phyloP scores from a whole-genome alignment of 805 yeast species.

The Cyberlindnera maritima region DNA sequence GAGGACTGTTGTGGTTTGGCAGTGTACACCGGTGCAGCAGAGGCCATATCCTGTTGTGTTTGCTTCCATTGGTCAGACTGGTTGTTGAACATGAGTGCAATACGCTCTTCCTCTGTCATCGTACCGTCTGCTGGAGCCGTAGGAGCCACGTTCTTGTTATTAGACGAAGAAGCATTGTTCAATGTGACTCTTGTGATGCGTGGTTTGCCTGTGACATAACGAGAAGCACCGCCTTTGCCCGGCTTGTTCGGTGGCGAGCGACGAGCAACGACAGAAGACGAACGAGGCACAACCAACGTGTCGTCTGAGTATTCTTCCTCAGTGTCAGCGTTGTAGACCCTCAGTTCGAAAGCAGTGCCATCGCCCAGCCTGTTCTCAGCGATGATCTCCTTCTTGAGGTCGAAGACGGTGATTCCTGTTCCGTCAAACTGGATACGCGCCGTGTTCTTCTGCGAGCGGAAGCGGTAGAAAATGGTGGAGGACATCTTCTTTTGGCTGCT shows the following conservation, averaged over 20 bases:
- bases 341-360: conserved; percentile 80
- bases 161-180: conserved; percentile 6
- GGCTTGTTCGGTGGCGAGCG: conserved; percentile 64
- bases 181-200: conserved; percentile 37
- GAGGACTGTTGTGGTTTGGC: conserved; percentile 32
- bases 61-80: conserved; percentile 95
- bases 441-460: conserved; percentile 77
- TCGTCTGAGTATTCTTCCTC: conserved; percentile 81
- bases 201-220: conserved; percentile 76
- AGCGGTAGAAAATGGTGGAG: conserved; percentile 82
- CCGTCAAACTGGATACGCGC: conserved; percentile 89
- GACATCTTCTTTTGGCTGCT: conserved; percentile 55
- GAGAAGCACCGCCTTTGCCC: conserved; percentile 51
- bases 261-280: conserved; percentile 77
- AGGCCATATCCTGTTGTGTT: conserved; percentile 87
- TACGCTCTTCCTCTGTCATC: conserved; percentile 79
- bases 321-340: conserved; percentile 68
- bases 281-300: conserved; percentile 85
- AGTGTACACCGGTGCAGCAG: conserved; percentile 72
- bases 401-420: conserved; percentile 93
- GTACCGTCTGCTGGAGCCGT: conserved; percentile 8
- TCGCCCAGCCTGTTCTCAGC: conserved; percentile 75
- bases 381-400: conserved; percentile 87
- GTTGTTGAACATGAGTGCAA: conserved; percentile 85
- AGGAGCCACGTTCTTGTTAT: conserved; percentile 2